Conservation (phyloP, 805 yeast genomes). For the Saccharomycopsis malanga region DNA sequence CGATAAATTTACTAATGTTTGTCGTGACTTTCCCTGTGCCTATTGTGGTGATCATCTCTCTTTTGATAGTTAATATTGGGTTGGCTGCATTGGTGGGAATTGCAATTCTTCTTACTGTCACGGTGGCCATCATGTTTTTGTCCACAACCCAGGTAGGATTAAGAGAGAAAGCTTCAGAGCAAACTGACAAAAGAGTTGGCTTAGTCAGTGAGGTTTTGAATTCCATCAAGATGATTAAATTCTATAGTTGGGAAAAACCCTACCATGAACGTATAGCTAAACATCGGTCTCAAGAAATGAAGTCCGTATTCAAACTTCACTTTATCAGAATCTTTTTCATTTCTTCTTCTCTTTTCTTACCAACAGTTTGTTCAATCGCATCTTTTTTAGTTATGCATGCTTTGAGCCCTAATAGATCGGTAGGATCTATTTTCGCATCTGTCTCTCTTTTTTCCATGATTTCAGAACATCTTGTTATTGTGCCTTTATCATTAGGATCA, state of each 20-base stretch:
- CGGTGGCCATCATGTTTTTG: conserved; percentile 32
- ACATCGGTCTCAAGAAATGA: conserved; percentile 53
- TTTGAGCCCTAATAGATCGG: conserved; percentile 33
- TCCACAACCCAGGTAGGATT: conserved; percentile 38
- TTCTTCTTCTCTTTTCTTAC: conserved; percentile 46
- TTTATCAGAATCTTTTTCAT: conserved; percentile 45
- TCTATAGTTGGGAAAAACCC: conserved; percentile 82
- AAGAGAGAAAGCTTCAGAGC: conserved; percentile 48
- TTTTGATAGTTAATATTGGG: conserved; percentile 61
- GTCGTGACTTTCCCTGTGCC: conserved; percentile 51
- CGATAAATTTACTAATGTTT: conserved; percentile 53
- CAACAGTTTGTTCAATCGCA: conserved; percentile 50
- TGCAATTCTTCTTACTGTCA: conserved; percentile 34
- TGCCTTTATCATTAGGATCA: conserved; percentile 65
- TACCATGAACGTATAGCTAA: conserved; percentile 47
- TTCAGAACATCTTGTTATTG: conserved; percentile 54
- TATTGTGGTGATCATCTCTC: conserved; percentile 50
- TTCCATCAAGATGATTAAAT: conserved; percentile 65
- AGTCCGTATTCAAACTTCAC: conserved; percentile 49
- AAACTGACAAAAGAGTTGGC: conserved; percentile 59
- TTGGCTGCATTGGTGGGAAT: conserved; percentile 64
- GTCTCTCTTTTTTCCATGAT: conserved; percentile 59
- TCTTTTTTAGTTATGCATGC: conserved; percentile 40
- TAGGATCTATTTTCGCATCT: conserved; percentile 65
- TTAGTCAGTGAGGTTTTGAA: conserved; percentile 55